Percentiles rank a stretch among this genome's conserved stretches.
Evolutionary conservation across 176 grass and related monocot species (phyloP).

Genomic region (Oryza nivara): DNA sequence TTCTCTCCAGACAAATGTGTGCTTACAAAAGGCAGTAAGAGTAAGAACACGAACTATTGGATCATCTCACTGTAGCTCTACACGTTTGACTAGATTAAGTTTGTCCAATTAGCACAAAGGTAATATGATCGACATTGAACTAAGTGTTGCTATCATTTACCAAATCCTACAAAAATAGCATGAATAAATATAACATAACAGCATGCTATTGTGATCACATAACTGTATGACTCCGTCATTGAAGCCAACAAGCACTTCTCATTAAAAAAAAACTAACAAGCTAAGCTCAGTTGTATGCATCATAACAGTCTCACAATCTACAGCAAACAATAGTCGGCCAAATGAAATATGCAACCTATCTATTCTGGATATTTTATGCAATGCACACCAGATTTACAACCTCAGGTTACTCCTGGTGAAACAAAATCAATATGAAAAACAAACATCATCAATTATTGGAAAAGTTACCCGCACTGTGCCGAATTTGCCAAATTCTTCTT

Average conservation of each 20-base stretch:
- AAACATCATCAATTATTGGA: not conserved
- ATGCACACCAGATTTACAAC: not conserved
- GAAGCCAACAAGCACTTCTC: not conserved
- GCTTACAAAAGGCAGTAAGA: constrained; percentile 17
- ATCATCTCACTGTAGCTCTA: not conserved
- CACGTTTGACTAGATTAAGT: constrained; percentile 6
- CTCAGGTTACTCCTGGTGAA: not conserved
- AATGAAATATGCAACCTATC: not conserved
- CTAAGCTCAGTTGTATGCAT: not conserved
- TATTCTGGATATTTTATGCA: not conserved
- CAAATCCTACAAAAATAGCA: not conserved
- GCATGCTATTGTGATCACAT: not conserved
- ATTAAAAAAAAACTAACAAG: not conserved
- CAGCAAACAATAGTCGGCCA: not conserved
- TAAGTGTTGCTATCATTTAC: constrained; percentile 26
- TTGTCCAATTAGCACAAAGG: constrained; percentile 22
- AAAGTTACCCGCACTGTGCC: constrained; percentile 84
- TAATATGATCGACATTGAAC: constrained; percentile 19
- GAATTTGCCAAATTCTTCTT: constrained; percentile 75
- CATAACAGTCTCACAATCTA: not conserved
- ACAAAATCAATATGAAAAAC: not conserved
- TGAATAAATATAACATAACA: constrained; percentile 29
- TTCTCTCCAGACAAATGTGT: constrained; percentile 22
- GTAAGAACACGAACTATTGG: not conserved
- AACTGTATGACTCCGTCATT: constrained; percentile 13